Percentiles rank a stretch among this genome's conserved stretches.
Evolutionary conservation across 257 asterid species (phyloP).

Genomic region (Nicotiana paniculata): DNA sequence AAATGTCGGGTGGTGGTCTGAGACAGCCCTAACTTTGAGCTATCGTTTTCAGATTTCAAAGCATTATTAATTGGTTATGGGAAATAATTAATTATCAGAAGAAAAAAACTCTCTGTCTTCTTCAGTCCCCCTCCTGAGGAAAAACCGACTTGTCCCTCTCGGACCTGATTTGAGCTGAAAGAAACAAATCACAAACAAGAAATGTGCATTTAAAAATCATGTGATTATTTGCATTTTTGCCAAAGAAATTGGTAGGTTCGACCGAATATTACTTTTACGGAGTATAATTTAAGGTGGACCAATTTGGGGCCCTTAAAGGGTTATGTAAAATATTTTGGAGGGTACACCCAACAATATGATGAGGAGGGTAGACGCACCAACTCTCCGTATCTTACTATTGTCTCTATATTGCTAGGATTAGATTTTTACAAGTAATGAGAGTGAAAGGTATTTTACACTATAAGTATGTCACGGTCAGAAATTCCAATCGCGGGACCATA

Average conservation of each 20-base stretch:
- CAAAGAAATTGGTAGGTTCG: background rate
- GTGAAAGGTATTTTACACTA: too few relatives aligned
- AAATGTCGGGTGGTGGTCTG: conserved; percentile 56
- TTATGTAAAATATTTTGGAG: too few relatives aligned
- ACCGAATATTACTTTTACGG: too few relatives aligned
- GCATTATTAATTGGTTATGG: conserved; percentile 31
- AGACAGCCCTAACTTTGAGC: conserved; percentile 36
- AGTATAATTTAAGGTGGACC: too few relatives aligned
- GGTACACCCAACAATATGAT: too few relatives aligned
- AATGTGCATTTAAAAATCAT: background rate
- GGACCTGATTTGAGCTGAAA: conserved; percentile 12
- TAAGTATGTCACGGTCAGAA: too few relatives aligned
- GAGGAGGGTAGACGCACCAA: too few relatives aligned
- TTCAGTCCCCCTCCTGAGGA: background rate
- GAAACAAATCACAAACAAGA: background rate
- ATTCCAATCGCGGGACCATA: too few relatives aligned
- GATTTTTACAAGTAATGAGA: too few relatives aligned
- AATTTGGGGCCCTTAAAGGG: too few relatives aligned
- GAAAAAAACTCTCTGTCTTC: background rate
- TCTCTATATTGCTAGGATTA: too few relatives aligned
- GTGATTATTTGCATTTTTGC: background rate
- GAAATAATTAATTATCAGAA: conserved; percentile 1
- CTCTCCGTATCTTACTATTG: too few relatives aligned
- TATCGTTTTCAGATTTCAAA: conserved; percentile 30
- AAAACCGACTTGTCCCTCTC: background rate